Conservation (phyloP, 805 yeast genomes). For the Starmerella floricola region DNA sequence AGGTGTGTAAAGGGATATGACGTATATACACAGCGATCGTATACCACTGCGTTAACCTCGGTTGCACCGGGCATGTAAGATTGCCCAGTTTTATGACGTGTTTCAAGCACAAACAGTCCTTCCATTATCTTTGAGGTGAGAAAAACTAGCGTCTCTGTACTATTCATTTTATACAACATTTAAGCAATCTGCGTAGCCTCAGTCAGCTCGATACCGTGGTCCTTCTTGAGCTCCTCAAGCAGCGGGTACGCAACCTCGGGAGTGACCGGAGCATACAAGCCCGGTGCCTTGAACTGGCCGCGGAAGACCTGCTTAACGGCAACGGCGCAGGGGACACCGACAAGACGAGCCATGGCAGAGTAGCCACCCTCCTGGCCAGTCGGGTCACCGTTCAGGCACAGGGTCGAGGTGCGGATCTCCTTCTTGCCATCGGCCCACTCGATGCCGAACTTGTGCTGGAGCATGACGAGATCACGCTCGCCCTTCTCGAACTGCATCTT, state of each 20-base stretch:
- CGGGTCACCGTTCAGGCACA: constrained; percentile 85
- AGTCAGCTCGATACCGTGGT: constrained; percentile 71
- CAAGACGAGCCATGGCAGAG: constrained; percentile 96
- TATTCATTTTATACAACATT: constrained; percentile 16
- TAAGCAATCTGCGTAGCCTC: constrained; percentile 56
- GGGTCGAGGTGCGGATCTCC: constrained; percentile 89
- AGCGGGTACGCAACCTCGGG: constrained; percentile 84
- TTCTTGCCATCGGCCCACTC: constrained; percentile 88
- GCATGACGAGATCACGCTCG: constrained; percentile 87
- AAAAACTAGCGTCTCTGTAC: too few species aligned
- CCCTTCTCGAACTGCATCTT: constrained; percentile 92
- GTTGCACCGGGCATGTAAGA: too few species aligned
- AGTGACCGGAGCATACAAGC: constrained; percentile 85
- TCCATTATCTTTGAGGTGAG: too few species aligned
- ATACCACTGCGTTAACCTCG: too few species aligned
- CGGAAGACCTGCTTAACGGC: constrained; percentile 77
- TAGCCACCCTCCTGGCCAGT: constrained; percentile 56
- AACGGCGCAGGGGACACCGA: constrained; percentile 97
- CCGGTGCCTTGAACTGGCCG: constrained; percentile 66
- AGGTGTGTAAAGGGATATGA: too few species aligned
- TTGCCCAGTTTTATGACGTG: too few species aligned
- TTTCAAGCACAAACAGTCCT: too few species aligned
- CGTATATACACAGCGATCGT: too few species aligned
- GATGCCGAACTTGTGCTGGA: constrained; percentile 96
- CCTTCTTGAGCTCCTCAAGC: constrained; percentile 81